phyloP scores from a whole-genome alignment of 306 rosid species.

The Trifolium subterraneum region DNA sequence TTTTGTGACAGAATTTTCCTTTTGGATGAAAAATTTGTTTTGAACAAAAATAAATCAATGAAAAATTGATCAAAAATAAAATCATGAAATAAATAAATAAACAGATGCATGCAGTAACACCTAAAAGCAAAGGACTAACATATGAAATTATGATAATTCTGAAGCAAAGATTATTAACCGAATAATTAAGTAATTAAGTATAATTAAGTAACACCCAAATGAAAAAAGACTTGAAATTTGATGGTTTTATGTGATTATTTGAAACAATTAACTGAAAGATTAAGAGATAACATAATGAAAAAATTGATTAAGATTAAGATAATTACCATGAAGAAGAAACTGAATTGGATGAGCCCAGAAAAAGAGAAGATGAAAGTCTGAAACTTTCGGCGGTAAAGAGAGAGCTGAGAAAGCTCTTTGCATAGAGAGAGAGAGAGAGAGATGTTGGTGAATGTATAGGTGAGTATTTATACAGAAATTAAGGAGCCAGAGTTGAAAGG shows the following conservation, averaged over 20 bases:
- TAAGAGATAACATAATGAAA: not conserved
- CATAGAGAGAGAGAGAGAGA: not conserved
- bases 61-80: not conserved
- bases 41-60: not conserved
- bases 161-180: not conserved
- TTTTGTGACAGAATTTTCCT: not conserved
- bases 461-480: constrained; percentile 18
- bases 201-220: not conserved
- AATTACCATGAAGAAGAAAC: constrained; percentile 41
- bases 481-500: constrained; percentile 1
- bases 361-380: not conserved
- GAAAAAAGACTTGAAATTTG: not conserved
- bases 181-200: not conserved
- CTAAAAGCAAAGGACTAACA: constrained; percentile 3
- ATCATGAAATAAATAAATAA: not conserved
- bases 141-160: not conserved
- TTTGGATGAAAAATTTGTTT: not conserved
- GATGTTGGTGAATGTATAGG: not conserved
- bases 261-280: not conserved
- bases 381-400: constrained; percentile 38
- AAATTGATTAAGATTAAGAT: constrained; percentile 12
- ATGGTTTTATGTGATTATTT: not conserved
- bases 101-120: not conserved
- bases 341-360: constrained; percentile 17
- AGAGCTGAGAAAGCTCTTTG: constrained; percentile 20